Evolutionary conservation across 495 filamentous ascomycete genomes (phyloP).

Genomic region (Tuber calosporum): DNA sequence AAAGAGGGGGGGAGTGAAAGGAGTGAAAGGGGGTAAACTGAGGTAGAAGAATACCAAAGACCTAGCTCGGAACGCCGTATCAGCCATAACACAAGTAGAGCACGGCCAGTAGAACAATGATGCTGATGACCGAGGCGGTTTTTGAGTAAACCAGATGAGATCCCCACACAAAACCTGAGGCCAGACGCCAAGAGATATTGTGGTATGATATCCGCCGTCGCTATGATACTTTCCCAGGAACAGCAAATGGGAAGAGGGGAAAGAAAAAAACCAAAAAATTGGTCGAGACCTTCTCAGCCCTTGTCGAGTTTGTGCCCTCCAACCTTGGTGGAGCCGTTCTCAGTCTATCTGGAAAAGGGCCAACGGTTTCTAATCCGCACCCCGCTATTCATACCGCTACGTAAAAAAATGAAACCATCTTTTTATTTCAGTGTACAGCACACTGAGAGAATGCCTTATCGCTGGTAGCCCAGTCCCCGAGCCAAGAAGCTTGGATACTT

Average conservation of each 20-base stretch:
- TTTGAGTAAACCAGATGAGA: background rate
- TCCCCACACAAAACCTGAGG: background rate
- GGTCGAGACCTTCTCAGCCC: background rate
- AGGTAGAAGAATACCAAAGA: slow-evolving; percentile 24
- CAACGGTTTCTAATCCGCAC: background rate
- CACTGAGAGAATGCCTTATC: background rate
- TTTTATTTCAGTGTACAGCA: background rate
- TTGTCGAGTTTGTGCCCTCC: background rate
- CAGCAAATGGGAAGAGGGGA: background rate
- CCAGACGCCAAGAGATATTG: background rate
- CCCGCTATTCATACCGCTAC: slow-evolving; percentile 2
- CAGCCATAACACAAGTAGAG: slow-evolving; percentile 22
- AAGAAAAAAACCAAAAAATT: no score
- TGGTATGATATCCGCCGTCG: background rate
- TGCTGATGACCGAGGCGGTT: background rate
- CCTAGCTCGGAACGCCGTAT: slow-evolving; percentile 30
- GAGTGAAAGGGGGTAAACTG: background rate
- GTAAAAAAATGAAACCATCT: background rate
- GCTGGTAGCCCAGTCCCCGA: background rate
- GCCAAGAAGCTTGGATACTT: background rate
- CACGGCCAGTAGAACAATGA: background rate
- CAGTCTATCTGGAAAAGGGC: background rate
- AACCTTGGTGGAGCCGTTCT: background rate
- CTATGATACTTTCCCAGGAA: background rate
- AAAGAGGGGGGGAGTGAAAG: background rate